These are phyloP conservation scores for Aplosporella prunicola DNA, from an alignment of 2,329 filamentous ascomycete genomes.

Conservation along the genomic window DNA sequence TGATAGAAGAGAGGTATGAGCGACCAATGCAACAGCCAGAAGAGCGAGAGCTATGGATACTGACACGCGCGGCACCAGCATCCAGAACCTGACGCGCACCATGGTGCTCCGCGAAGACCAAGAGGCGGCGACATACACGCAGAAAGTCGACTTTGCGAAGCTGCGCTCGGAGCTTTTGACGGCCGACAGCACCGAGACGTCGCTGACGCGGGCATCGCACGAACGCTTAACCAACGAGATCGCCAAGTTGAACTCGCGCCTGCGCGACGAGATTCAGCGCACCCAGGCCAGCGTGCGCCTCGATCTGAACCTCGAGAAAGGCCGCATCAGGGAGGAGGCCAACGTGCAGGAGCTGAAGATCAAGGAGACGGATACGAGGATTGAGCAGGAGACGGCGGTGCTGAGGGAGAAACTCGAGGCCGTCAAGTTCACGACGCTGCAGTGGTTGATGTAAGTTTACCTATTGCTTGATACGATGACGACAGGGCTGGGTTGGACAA, in stretches of 20 bases:
- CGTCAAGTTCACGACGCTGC: slow-evolving; percentile 95
- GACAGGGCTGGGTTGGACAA: too few species aligned
- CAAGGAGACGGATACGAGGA: slow-evolving; percentile 96
- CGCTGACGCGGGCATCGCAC: slow-evolving; percentile 79
- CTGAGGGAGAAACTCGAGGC: slow-evolving; percentile 86
- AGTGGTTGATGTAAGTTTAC: slow-evolving; percentile 85
- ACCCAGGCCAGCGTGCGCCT: slow-evolving; percentile 88
- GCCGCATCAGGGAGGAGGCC: slow-evolving; percentile 88
- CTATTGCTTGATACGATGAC: neutral
- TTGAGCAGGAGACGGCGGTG: slow-evolving; percentile 92
- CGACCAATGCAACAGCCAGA: too few species aligned
- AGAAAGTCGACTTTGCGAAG: slow-evolving; percentile 98
- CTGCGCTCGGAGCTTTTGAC: slow-evolving; percentile 88
- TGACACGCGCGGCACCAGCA: too few species aligned
- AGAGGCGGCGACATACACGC: slow-evolving; percentile 63
- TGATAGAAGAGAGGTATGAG: slow-evolving; percentile 86
- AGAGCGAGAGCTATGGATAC: neutral
- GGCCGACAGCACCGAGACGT: slow-evolving; percentile 82
- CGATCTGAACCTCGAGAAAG: slow-evolving; percentile 94
- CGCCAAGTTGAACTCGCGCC: slow-evolving; percentile 78
- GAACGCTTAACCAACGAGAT: slow-evolving; percentile 91
- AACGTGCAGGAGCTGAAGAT: slow-evolving; percentile 96
- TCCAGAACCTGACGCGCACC: slow-evolving; percentile 91
- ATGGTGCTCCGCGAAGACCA: slow-evolving; percentile 97
- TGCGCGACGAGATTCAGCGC: slow-evolving; percentile 87